These are phyloP conservation scores for Paratinospora sagittata DNA, from an alignment of 164 flowering plant genomes.

Conservation along the genomic window DNA sequence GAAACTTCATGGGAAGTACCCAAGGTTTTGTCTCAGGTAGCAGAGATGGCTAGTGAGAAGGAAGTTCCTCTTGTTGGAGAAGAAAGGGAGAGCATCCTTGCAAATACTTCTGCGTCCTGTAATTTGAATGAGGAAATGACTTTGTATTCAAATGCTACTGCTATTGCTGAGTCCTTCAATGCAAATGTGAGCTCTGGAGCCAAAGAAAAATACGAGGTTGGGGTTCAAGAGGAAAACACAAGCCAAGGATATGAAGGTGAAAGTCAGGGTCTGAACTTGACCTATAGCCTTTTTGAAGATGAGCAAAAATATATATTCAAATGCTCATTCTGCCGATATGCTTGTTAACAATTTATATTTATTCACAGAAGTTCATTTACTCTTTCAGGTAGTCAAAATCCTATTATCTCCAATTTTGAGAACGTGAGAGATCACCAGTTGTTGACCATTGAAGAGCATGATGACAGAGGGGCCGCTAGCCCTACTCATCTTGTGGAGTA, in stretches of 20 bases:
- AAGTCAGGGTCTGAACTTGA: conserved; percentile 7
- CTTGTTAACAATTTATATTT: neutral
- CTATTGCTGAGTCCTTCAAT: conserved; percentile 13
- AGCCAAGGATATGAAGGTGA: conserved; percentile 19
- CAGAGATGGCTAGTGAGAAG: conserved; percentile 22
- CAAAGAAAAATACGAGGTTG: conserved; percentile 16
- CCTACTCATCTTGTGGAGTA: conserved; percentile 37
- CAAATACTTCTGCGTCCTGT: neutral
- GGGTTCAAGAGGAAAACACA: conserved; percentile 13
- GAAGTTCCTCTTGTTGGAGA: conserved; percentile 20
- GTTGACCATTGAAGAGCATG: conserved; percentile 14
- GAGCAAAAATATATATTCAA: conserved; percentile 13
- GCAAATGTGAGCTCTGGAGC: conserved; percentile 11
- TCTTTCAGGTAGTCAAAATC: conserved; percentile 9
- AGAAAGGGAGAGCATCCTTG: conserved; percentile 17
- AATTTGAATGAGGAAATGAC: conserved; percentile 12
- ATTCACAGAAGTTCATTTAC: conserved; percentile 9
- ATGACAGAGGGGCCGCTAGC: conserved; percentile 22
- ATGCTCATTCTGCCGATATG: neutral
- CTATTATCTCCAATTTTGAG: conserved; percentile 12
- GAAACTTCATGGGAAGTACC: conserved; percentile 98
- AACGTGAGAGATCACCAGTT: neutral
- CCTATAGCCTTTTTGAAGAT: conserved; percentile 10
- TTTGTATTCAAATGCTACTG: conserved; percentile 12
- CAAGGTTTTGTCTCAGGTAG: conserved; percentile 34